Conservation (phyloP, 768 basidiomycete genomes). For the Gymnopilus dilepis region DNA sequence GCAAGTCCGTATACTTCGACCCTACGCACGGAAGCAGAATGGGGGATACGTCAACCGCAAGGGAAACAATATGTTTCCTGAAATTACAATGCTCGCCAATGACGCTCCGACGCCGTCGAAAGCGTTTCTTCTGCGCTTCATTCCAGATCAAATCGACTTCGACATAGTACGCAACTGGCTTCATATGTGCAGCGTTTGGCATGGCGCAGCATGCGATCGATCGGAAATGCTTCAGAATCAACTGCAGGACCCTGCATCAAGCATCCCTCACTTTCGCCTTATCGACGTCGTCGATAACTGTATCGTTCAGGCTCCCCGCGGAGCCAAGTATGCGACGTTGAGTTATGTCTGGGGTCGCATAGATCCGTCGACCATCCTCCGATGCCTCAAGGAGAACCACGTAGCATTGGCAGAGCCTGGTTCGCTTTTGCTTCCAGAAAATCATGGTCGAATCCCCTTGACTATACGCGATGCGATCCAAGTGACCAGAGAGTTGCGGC, state of each 20-base stretch:
- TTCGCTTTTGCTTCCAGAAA: background rate
- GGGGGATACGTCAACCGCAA: no score
- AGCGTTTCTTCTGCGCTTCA: conserved; percentile 2
- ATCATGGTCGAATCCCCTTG: conserved; percentile 4
- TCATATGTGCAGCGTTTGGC: conserved; percentile 4
- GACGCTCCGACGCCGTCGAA: background rate
- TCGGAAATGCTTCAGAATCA: conserved; percentile 1
- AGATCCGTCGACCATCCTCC: conserved; percentile 10
- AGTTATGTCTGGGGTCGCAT: conserved; percentile 22
- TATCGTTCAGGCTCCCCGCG: conserved; percentile 18
- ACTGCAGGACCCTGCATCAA: background rate
- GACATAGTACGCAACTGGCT: conserved; percentile 15
- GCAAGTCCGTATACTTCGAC: background rate
- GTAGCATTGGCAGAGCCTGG: conserved; percentile 7
- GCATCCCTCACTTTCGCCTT: conserved; percentile 16
- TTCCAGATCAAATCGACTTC: conserved; percentile 15
- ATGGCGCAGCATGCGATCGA: conserved; percentile 8
- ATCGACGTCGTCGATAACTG: conserved; percentile 23
- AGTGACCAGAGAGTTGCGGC: conserved; percentile 1
- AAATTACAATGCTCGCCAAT: no score
- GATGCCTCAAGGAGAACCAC: conserved; percentile 6
- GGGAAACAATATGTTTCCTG: no score
- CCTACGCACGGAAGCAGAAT: no score
- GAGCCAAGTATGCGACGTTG: conserved; percentile 10
- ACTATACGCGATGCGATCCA: conserved; percentile 19